Conservation (phyloP, 2,329 filamentous ascomycete species). For the Colletotrichum sp. region DNA sequence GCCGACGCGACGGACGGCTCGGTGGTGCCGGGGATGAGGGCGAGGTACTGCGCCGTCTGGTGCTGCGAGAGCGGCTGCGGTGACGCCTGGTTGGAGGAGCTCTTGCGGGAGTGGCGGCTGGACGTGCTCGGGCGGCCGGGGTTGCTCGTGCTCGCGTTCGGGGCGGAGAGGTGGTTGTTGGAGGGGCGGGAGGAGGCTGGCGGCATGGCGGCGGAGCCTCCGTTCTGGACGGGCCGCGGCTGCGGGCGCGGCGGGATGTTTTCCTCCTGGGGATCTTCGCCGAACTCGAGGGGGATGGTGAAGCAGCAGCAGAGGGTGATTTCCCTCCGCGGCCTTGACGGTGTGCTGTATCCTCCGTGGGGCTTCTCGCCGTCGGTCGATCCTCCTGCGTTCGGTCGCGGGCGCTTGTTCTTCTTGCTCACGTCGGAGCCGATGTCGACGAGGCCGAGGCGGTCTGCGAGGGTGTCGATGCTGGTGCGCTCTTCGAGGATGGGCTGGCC, state of each 20-base stretch:
- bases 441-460: constrained; percentile 80
- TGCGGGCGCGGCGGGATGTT: constrained; percentile 44
- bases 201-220: constrained; percentile 8
- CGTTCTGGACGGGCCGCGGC: constrained; percentile 49
- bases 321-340: constrained; percentile 34
- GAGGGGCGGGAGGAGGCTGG: background rate
- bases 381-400: constrained; percentile 23
- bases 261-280: constrained; percentile 38
- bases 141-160: background rate
- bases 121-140: constrained; percentile 23
- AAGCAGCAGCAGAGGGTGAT: constrained; percentile 59
- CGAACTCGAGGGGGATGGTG: constrained; percentile 44
- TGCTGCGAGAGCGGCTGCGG: constrained; percentile 34
- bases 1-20: constrained; percentile 71
- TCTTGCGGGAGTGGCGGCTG: constrained; percentile 30
- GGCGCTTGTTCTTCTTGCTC: constrained; percentile 43
- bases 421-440: constrained; percentile 56
- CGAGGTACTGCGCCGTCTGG: constrained; percentile 55
- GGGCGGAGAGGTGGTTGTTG: constrained; percentile 19
- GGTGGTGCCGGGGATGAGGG: constrained; percentile 72
- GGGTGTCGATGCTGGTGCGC: constrained; percentile 83
- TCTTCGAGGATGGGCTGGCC: constrained; percentile 63
- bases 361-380: constrained; percentile 13
- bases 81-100: constrained; percentile 31
- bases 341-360: constrained; percentile 16